Conservation (phyloP, 371 early-diverging fungal genomes). For the Scutellospora calospora region DNA sequence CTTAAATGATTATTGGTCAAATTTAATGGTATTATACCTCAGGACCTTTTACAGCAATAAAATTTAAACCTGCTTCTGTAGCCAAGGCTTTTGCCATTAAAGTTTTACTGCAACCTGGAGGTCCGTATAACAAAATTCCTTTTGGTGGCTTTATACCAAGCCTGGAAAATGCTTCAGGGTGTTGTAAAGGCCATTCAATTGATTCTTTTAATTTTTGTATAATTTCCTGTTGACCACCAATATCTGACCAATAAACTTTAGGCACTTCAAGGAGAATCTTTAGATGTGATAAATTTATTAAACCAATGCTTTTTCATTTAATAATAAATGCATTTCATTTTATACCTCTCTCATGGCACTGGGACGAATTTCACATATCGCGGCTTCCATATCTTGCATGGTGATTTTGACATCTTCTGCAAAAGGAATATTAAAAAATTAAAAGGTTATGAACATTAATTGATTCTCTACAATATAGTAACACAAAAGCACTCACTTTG, state of each 20-base stretch:
- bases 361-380: conserved; percentile 80
- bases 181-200: conserved; percentile 98
- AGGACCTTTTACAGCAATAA: conserved; percentile 97
- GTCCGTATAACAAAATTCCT: conserved; percentile 97
- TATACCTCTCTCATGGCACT: conserved; percentile 96
- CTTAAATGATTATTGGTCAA: conserved; percentile 13
- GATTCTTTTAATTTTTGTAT: conserved; percentile 97
- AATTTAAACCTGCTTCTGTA: conserved; percentile 96
- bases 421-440: not conserved
- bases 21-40: conserved; percentile 64
- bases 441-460: not conserved
- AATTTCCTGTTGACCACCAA: conserved; percentile 96
- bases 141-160: conserved; percentile 95
- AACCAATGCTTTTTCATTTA: not conserved
- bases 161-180: conserved; percentile 88
- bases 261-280: conserved; percentile 92
- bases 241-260: conserved; percentile 94
- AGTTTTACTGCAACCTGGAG: conserved; percentile 98
- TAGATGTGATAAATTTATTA: not conserved
- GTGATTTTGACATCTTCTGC: conserved; percentile 48
- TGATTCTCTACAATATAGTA: not conserved
- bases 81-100: conserved; percentile 98
- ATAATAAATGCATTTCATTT: not conserved
- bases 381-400: conserved; percentile 60
- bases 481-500: conserved; percentile 3